These are phyloP conservation scores for Clohesyomyces aquaticus DNA, from an alignment of 495 filamentous ascomycete species.

Conservation along the genomic window DNA sequence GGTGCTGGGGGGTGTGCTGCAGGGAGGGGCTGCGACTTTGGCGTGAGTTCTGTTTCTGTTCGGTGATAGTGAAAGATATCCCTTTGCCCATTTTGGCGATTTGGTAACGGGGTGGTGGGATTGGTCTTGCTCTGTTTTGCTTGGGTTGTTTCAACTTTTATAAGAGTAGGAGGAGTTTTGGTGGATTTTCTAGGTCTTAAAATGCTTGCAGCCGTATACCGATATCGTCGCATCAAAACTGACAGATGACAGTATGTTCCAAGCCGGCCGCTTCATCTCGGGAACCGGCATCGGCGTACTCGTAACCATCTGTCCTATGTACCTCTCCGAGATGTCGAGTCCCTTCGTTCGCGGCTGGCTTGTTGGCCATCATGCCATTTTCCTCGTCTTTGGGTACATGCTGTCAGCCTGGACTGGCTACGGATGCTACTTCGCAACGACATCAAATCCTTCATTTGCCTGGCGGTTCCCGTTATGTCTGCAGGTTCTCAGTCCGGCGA, in stretches of 20 bases:
- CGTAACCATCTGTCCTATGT: slow-evolving; percentile 11
- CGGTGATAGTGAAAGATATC: too few relatives aligned
- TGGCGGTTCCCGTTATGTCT: slow-evolving; percentile 16
- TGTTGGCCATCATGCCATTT: slow-evolving; percentile 14
- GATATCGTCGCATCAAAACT: too few relatives aligned
- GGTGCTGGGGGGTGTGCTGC: slow-evolving; percentile 13
- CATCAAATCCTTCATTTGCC: slow-evolving; percentile 2
- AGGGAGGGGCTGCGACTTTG: slow-evolving; percentile 8
- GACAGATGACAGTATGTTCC: not conserved
- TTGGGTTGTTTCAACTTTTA: too few relatives aligned
- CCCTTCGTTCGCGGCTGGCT: slow-evolving; percentile 10
- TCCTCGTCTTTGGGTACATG: slow-evolving; percentile 15
- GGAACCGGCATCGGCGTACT: slow-evolving; percentile 1
- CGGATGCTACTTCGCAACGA: slow-evolving; percentile 10
- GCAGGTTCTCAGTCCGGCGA: not conserved
- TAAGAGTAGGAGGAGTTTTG: too few relatives aligned
- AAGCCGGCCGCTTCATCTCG: not conserved
- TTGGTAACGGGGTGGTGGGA: too few relatives aligned
- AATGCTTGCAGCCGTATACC: too few relatives aligned
- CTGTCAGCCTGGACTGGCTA: slow-evolving; percentile 10
- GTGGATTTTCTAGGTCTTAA: too few relatives aligned
- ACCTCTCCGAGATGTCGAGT: slow-evolving; percentile 10
- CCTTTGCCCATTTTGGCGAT: too few relatives aligned
- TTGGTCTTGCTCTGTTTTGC: too few relatives aligned
- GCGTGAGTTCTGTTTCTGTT: not conserved